These are phyloP conservation scores for Ganoderma leucocontextum DNA, from an alignment of 1,284 basidiomycete species.

Conservation along the genomic window DNA sequence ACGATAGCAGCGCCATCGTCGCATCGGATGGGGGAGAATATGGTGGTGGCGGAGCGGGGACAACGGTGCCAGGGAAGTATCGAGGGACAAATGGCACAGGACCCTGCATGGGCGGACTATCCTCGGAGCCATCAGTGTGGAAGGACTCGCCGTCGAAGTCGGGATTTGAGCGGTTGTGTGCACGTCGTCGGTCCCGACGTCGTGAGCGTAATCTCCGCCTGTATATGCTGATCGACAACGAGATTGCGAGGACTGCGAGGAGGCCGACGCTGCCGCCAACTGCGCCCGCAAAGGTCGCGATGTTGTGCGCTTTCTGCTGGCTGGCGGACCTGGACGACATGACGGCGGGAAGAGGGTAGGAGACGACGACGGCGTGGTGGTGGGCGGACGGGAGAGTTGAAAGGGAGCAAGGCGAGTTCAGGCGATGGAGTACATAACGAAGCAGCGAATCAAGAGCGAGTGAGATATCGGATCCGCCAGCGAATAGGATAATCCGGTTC, in stretches of 20 bases:
- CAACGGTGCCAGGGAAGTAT: conserved; percentile 59
- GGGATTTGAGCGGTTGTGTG: conserved; percentile 29
- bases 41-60: conserved; percentile 50
- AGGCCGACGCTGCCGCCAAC: conserved; percentile 61
- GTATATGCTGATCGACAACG: conserved; percentile 59
- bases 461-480: conserved; percentile 31
- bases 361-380: conserved; percentile 25
- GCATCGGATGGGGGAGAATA: conserved; percentile 35
- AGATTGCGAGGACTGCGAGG: conserved; percentile 53
- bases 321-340: conserved; percentile 35
- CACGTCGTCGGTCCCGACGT: conserved; percentile 50
- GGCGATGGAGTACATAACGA: conserved; percentile 38
- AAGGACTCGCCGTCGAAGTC: conserved; percentile 42
- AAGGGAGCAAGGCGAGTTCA: conserved; percentile 31
- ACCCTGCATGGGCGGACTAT: conserved; percentile 52
- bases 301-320: conserved; percentile 43
- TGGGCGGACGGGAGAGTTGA: conserved; percentile 33
- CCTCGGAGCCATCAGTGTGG: conserved; percentile 50
- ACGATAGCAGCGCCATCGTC: conserved; percentile 35
- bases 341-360: conserved; percentile 28
- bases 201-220: conserved; percentile 53
- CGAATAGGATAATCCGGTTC: conserved; percentile 37
- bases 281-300: conserved; percentile 61
- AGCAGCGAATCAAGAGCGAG: conserved; percentile 33
- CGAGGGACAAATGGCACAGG: conserved; percentile 59